Evolutionary conservation across 768 basidiomycete genomes (phyloP).

Genomic region (Clitopilus passeckerianus): DNA sequence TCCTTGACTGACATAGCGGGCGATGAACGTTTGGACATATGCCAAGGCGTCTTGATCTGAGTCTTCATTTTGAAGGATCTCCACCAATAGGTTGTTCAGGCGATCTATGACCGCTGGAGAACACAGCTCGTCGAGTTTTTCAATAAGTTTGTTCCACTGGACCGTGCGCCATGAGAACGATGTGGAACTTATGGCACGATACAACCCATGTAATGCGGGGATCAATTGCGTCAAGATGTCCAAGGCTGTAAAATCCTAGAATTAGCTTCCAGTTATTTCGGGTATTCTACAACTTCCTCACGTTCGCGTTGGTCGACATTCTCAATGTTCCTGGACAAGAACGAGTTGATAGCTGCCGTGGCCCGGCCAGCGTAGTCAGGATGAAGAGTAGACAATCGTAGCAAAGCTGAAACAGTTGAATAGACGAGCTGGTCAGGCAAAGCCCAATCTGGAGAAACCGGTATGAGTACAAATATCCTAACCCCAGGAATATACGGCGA

Average conservation of each 20-base stretch:
- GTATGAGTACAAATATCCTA: no score
- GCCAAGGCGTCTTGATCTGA: constrained; percentile 43
- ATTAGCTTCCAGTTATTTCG: background rate
- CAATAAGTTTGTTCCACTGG: constrained; percentile 59
- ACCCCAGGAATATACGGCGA: constrained; percentile 1
- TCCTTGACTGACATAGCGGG: constrained; percentile 69
- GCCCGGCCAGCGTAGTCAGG: constrained; percentile 42
- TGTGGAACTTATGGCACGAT: constrained; percentile 79
- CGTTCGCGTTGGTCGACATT: constrained; percentile 45
- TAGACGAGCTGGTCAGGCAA: constrained; percentile 81
- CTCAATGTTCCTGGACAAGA: constrained; percentile 55
- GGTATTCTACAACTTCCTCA: constrained; percentile 26
- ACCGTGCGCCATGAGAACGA: constrained; percentile 66
- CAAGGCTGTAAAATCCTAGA: constrained; percentile 40
- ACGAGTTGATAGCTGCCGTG: constrained; percentile 54
- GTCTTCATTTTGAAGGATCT: constrained; percentile 54
- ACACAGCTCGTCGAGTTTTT: constrained; percentile 55
- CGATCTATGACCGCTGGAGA: constrained; percentile 63
- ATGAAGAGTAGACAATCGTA: constrained; percentile 58
- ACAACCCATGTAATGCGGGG: constrained; percentile 82
- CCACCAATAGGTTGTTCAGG: constrained; percentile 64
- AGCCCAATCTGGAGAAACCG: constrained; percentile 64
- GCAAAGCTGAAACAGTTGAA: constrained; percentile 71
- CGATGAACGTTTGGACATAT: constrained; percentile 65
- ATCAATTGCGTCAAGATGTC: constrained; percentile 70